Percentiles rank a stretch among this genome's conserved stretches.
Conservation (phyloP, 129 eudicot species). For the Chrysanthemum seticuspe region DNA sequence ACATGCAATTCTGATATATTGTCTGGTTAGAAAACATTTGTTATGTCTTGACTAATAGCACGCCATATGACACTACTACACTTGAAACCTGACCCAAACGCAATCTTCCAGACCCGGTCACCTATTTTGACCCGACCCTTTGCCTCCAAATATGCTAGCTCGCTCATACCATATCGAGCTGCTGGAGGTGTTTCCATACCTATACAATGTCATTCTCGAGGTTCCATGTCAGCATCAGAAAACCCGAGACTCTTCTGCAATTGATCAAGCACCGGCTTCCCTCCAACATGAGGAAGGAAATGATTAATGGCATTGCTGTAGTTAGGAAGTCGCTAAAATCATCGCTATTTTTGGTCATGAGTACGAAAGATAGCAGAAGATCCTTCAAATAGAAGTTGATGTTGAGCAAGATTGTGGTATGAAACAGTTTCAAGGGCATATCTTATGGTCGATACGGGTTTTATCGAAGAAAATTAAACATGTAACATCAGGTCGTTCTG, state of each 20-base stretch:
- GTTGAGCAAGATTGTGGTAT: constrained; percentile 18
- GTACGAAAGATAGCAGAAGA: not conserved
- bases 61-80: constrained; percentile 56
- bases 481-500: too few relatives aligned
- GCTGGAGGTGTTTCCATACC: constrained; percentile 62
- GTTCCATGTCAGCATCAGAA: constrained; percentile 40
- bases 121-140: constrained; percentile 56
- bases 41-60: constrained; percentile 15
- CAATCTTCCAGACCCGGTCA: constrained; percentile 50
- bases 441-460: too few relatives aligned
- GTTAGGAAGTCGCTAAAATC: constrained; percentile 19
- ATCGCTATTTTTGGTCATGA: too few relatives aligned
- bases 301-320: constrained; percentile 42
- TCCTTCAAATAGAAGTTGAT: constrained; percentile 14
- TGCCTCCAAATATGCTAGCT: constrained; percentile 53
- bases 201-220: constrained; percentile 57
- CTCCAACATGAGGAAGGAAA: constrained; percentile 61
- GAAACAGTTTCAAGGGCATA: not conserved
- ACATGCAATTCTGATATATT: too few relatives aligned
- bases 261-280: constrained; percentile 50
- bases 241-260: constrained; percentile 38
- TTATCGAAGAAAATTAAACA: too few relatives aligned
- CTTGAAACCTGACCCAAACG: constrained; percentile 62
- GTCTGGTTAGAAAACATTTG: too few relatives aligned
- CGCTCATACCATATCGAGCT: constrained; percentile 40